A percentile compares a stretch with the other conserved stretches of the same genome.
These are phyloP conservation scores for Hansenula lynferdii DNA, from an alignment of 1,139 yeast species.

Conservation along the genomic window DNA sequence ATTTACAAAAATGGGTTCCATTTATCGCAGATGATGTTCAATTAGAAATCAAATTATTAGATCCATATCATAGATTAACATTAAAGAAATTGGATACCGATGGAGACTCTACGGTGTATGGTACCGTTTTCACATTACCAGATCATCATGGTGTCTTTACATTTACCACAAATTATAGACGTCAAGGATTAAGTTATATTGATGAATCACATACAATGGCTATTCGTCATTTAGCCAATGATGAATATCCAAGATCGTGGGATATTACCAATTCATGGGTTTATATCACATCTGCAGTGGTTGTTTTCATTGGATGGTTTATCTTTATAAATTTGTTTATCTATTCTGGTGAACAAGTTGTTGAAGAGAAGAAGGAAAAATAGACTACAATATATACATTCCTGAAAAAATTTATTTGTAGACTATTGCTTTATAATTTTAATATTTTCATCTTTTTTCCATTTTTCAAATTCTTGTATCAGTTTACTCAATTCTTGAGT, in stretches of 20 bases:
- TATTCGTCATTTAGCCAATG: conserved; percentile 91
- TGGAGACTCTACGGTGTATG: conserved; percentile 37
- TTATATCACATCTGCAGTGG: conserved; percentile 64
- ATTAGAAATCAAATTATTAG: conserved; percentile 84
- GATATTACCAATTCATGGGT: conserved; percentile 93
- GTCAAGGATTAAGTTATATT: conserved; percentile 71
- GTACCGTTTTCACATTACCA: conserved; percentile 66
- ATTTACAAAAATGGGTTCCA: conserved; percentile 56
- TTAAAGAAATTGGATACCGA: conserved; percentile 32
- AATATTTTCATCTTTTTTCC: conserved; percentile 38
- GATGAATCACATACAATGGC: conserved; percentile 68
- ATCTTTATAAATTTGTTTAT: conserved; percentile 62
- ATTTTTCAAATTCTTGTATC: conserved; percentile 54
- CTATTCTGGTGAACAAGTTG: conserved; percentile 18
- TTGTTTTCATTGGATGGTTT: conserved; percentile 75
- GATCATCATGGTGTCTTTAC: conserved; percentile 98
- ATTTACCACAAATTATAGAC: conserved; percentile 71
- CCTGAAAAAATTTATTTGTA: not conserved
- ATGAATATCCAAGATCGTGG: conserved; percentile 93
- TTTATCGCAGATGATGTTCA: conserved; percentile 59
- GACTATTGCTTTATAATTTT: conserved; percentile 1
- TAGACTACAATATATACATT: not conserved
- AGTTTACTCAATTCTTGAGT: conserved; percentile 42
- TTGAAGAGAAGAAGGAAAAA: conserved; percentile 22
- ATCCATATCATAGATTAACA: conserved; percentile 86